A percentile compares a stretch with the other conserved stretches of the same genome.
phyloP scores from a whole-genome alignment of 108 stramenopile species.

The Fistulifera solaris region DNA sequence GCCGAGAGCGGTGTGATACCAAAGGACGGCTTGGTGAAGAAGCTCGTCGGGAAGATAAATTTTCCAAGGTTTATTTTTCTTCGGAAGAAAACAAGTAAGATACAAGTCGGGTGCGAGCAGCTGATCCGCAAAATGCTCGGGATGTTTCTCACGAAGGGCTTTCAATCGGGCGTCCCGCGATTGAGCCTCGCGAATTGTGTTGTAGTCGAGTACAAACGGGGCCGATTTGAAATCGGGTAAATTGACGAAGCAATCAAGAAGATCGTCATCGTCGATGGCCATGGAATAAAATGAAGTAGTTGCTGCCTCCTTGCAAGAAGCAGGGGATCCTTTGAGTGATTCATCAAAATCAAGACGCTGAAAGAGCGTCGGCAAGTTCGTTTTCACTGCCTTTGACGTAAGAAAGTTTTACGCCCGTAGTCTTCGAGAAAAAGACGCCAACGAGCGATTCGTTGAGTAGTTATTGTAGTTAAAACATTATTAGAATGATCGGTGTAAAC shows the following conservation, averaged over 20 bases:
- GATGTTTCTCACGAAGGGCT: too few species aligned
- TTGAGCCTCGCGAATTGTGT: neutral
- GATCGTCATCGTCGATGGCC: neutral
- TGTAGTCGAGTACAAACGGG: neutral
- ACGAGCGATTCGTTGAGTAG: slow-evolving; percentile 31
- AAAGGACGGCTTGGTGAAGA: slow-evolving; percentile 6
- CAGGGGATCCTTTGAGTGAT: neutral
- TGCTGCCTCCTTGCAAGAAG: neutral
- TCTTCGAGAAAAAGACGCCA: slow-evolving; percentile 43
- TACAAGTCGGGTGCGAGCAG: too few species aligned
- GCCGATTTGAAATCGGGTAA: neutral
- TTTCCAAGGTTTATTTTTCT: slow-evolving; percentile 12
- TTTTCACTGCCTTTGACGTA: slow-evolving; percentile 33
- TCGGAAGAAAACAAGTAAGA: slow-evolving; percentile 5
- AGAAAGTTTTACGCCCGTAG: slow-evolving; percentile 18
- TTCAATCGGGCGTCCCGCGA: too few species aligned
- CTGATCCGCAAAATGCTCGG: too few species aligned
- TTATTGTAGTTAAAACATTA: slow-evolving; percentile 11
- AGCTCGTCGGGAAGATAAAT: slow-evolving; percentile 20
- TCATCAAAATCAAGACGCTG: slow-evolving; percentile 7
- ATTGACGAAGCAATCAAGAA: slow-evolving; percentile 8
- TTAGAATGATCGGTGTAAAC: slow-evolving; percentile 38
- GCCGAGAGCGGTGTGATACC: slow-evolving; percentile 23
- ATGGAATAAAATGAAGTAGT: neutral
- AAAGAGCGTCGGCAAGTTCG: slow-evolving; percentile 16